Base-by-base conservation (phyloP, 768 basidiomycete species). In the Chalciporus pseudorubinellus region DNA sequence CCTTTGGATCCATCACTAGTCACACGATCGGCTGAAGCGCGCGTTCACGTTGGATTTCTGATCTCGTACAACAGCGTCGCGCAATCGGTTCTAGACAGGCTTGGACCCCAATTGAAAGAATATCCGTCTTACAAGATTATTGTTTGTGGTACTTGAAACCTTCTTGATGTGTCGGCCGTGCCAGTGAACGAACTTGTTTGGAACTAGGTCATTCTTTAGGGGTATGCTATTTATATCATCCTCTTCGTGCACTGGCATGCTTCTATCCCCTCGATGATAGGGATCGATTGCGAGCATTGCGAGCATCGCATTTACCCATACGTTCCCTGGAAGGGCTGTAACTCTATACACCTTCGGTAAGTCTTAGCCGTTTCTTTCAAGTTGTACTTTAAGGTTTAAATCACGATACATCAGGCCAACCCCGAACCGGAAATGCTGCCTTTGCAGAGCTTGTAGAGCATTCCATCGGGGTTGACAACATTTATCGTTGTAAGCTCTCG, bases 261-360 rank as follows among this genome's bases (percentile, higher is more conserved):
- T n/a, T n/a, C n/a, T n/a, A n/a, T n/a, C n/a, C n/a, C n/a, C n/a
- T n/a, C n/a, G n/a, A n/a, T n/a, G 34, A 57, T 46, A 70, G 66
- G 75, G 76, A 31, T 63, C 74, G 3, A 58, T 75, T 43, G 71
- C 74, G 4, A 70, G 69, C 34, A 61, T 76, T 11, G 74, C 72
- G 13, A 72, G 67, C 13, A 52, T 73, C 11, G 67, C 68, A 6
- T 50, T 74, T 26, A 62, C 50, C 40, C 56, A 61, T 50, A 65
- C 58, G 26, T 73, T 72, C 51, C 62, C 64, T 13, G 60, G 49
- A 33, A 56, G 39, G 50, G 44, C 48, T 19, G 48, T 66, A 24
- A 61, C 40, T 4, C 52, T 80, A 6, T 80, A 74, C 52, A 80
- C 78, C 0, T 79, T 69, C 59, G 79, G 79, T 74, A 44, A 55